Evolutionary conservation across 2,329 filamentous ascomycete species (phyloP), one percentile per base, ranked within the genome.

Genomic region (Fusarium clavum): DNA sequence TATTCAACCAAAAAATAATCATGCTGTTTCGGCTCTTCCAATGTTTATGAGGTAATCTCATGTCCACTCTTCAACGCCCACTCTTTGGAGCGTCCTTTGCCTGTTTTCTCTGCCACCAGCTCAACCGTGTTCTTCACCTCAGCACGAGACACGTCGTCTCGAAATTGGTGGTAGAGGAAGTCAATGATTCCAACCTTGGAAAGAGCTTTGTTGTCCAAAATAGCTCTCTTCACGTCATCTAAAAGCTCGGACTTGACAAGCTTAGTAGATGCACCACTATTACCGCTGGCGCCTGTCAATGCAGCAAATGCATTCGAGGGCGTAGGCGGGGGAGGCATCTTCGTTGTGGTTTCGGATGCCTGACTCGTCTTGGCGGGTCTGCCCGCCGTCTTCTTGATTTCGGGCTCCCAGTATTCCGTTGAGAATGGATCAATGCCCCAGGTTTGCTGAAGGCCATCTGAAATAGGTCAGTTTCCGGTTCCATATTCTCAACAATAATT

Each of bases 401-500:
- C 82, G 3, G 81, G 70, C 30, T 84, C 81, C 96, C 96, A 98
- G 79, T 98, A 98, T 1, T 83, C 79, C 0, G 88, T 89, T 0
- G 93, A 94, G 77, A 95, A 97, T 0, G 96, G 96, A 75, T 99
- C 91, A 69, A 99, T 95, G 10, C 80, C 77, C 49, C 79, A 78
- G 49, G 80, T 90, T 80, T 78, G 81, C 40, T 86, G 80, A 16
- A 88, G 81, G 60, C 78, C 76, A 57, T 84, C 85, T 86, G 67
- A 11, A 57, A 20, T 16, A 13, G 73, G 74, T 75, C 54, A 77
- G 69, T 58, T 41, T n/a, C 9, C 55, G 43, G 30, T 25, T 20
- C 20, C 32, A 10, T 14, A 16, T 34, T 12, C 20, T 14, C 18
- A 34, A 7, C 9, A 20, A 8, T 14, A 16, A 27, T 14, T 18